A percentile compares a stretch with the other conserved stretches of the same genome.
These are phyloP conservation scores for Pseudogymnoascus sp. DNA, from an alignment of 2,329 filamentous ascomycete species.

Conservation along the genomic window DNA sequence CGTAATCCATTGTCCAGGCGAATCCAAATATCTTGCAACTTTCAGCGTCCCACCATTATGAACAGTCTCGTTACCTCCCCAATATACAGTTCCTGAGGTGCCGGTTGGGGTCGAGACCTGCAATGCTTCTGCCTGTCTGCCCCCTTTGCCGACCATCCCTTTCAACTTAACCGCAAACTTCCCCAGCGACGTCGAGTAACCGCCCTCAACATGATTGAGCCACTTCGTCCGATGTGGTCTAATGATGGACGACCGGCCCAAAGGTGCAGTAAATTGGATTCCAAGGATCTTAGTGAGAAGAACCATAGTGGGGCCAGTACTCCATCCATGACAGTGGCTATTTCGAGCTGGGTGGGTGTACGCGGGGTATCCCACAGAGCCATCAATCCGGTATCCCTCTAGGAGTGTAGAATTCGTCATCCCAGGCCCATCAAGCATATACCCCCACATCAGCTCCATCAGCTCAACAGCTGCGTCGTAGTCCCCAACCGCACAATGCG, in stretches of 20 bases:
- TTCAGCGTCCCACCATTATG: neutral
- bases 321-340: constrained; percentile 30
- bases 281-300: constrained; percentile 24
- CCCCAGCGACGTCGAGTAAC: constrained; percentile 18
- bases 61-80: constrained; percentile 16
- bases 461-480: constrained; percentile 34
- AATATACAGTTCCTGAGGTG: constrained; percentile 21
- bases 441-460: constrained; percentile 33
- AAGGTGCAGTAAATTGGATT: constrained; percentile 18
- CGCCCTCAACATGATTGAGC: constrained; percentile 17
- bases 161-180: constrained; percentile 14
- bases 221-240: constrained; percentile 18
- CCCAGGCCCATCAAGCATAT: constrained; percentile 30
- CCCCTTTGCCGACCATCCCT: constrained; percentile 10
- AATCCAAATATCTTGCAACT: neutral
- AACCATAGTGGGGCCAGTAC: constrained; percentile 24
- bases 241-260: constrained; percentile 25
- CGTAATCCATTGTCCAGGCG: neutral
- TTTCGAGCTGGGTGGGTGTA: constrained; percentile 28
- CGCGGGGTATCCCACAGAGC: constrained; percentile 29
- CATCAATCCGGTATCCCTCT: constrained; percentile 31
- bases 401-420: constrained; percentile 31
- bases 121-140: constrained; percentile 18
- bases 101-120: constrained; percentile 22
- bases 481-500: constrained; percentile 32